Base-by-base conservation (phyloP, 2,329 filamentous ascomycete genomes). In the Paecilomyces formosus region DNA sequence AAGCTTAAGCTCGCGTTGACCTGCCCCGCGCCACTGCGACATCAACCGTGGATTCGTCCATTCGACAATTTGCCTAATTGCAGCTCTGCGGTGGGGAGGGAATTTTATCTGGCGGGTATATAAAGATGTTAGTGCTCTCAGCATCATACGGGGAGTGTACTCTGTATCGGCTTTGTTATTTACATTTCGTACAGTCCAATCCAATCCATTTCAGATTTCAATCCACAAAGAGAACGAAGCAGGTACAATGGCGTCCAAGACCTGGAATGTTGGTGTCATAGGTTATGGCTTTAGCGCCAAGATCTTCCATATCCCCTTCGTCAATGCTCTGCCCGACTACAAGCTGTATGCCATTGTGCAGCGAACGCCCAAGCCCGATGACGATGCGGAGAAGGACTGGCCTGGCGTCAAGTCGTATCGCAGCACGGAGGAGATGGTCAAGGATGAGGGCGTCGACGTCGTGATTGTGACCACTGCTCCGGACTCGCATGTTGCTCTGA, bases 241-340 rank as follows among this genome's bases (percentile, higher is more conserved):
- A 53, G 12, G 31, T 59, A 69, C 45, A 54, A 79, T 79, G 76
- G 63, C 74, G 35, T 64, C 72, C 58, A 79, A 78, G 66, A 72
- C 71, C 21, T 82, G 78, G 70, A 85, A 85, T 61, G 79, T 85
- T 57, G 83, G 81, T 53, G 72, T 86, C 45, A 78, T 86, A 59
- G 83, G 84, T 66, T 86, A 85, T 70, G 83, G 83, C 65, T 72
- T 85, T 68, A 83, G 81, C 58, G 89, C 90, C 74, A 92, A 92
- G 70, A 81, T 88, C 75, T 94, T 93, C 76, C 89, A 94, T 74
- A 91, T 93, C 69, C 90, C 89, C 62, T 89, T 92, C 75, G 82
- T 94, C 74, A 77, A 78, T 56, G 80, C 81, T 30, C 84, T 87
- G 0, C 79, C 85, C 6, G 78, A 83, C 57, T 81, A 92, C 70